Conservation (phyloP, 2,329 filamentous ascomycete genomes). For the Stagonosporopsis rhizophila region DNA sequence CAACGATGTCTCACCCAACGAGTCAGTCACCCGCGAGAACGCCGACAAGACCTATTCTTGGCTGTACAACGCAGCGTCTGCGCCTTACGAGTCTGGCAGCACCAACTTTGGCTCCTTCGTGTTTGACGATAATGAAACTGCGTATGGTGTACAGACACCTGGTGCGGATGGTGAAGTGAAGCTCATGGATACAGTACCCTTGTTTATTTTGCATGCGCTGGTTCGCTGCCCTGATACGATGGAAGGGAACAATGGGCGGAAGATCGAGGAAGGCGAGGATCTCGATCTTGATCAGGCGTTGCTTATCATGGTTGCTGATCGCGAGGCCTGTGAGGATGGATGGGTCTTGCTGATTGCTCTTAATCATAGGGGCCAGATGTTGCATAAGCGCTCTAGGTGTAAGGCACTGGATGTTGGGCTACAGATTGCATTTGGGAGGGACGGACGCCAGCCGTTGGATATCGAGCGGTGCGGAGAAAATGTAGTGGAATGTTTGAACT, state of each 20-base stretch:
- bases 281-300: background rate
- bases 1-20: no score
- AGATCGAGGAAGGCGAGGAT: background rate
- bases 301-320: background rate
- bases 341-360: background rate
- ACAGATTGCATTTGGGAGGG: no score
- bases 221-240: background rate
- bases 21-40: background rate
- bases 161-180: background rate
- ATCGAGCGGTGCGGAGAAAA: no score
- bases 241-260: background rate
- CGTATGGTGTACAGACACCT: background rate
- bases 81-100: background rate
- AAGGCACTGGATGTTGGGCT: no score
- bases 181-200: background rate
- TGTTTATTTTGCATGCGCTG: background rate
- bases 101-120: background rate
- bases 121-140: background rate
- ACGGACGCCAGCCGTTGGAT: no score
- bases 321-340: background rate
- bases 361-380: background rate
- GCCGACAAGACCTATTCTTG: background rate
- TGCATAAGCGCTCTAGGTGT: no score
- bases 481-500: no score
- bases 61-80: background rate